A percentile compares a stretch with the other conserved stretches of the same genome.
These are phyloP conservation scores for Prinsepia uniflora DNA, from an alignment of 306 rosid species.

Conservation along the genomic window DNA sequence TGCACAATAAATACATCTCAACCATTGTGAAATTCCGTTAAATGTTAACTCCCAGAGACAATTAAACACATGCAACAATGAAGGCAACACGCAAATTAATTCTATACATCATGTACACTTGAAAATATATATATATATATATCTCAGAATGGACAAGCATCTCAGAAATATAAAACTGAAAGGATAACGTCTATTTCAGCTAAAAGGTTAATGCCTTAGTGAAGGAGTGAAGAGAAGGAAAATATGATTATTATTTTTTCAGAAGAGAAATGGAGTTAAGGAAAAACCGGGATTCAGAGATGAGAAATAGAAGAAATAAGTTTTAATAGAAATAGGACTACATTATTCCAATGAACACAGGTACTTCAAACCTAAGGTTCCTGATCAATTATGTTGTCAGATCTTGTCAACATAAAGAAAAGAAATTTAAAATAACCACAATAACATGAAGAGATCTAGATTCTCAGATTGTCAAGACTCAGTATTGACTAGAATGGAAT, in stretches of 20 bases:
- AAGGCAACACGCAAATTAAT: neutral
- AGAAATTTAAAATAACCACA: neutral
- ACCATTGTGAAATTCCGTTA: neutral
- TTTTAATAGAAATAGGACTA: neutral
- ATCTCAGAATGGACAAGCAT: neutral
- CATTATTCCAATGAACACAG: neutral
- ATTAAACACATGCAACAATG: neutral
- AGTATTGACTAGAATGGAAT: neutral
- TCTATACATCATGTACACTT: neutral
- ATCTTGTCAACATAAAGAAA: neutral
- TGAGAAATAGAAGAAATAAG: conserved; percentile 4
- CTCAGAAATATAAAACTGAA: neutral
- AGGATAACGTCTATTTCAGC: neutral
- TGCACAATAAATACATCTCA: neutral
- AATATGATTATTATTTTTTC: neutral
- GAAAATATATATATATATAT: neutral
- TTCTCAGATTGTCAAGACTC: neutral
- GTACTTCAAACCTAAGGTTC: neutral
- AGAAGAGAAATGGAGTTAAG: neutral
- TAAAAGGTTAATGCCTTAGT: neutral
- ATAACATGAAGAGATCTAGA: neutral
- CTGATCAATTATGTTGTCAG: neutral
- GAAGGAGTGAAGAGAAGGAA: neutral
- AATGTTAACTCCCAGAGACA: neutral
- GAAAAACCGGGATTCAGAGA: neutral